Evolutionary conservation across 2,329 filamentous ascomycete species (phyloP), one percentile per base, ranked within the genome.

Genomic region (Aschersonia sp.): DNA sequence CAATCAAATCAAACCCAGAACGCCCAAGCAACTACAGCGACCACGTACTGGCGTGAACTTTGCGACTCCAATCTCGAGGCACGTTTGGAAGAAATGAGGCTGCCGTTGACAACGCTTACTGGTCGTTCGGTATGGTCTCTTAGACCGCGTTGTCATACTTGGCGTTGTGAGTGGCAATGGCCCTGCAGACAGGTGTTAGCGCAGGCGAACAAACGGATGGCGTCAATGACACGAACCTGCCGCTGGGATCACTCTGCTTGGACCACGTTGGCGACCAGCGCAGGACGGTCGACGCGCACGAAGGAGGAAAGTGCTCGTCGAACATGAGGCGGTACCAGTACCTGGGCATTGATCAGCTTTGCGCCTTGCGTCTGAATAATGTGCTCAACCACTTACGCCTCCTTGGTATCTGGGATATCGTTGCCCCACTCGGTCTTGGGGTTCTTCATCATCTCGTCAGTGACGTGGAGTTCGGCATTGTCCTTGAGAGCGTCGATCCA

Each of bases 301-400:
- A 83, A 49, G 82, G 77, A 44, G 92, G 92, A 78, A 97, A 98
- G 68, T 94, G 90, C 76, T 98, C 90, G 66, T 98, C 92, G 64
- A 97, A 98, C 90, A 98, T 97, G 64, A 72, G 76, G 59, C 92
- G 83, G 72, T 98, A 98, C 92, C 92, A 98, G 76, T 95, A 94
- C 44, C 81, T 84, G 56, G 37, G 9, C n/a, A 42, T 31, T 40
- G 22, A 22, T 46, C 30, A 49, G 45, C 1, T 30, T 43, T 29
- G 47, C 11, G 49, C 5, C 29, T 32, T 11, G 49, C 49, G 8
- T 31, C 3, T 43, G 22, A 8, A 9, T 2, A 31, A 30, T 10
- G 8, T 42, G 40, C n/a, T 43, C 30, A 11, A 14, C 30, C 14
- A 55, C 79, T 58, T 79, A 89, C 69, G 88, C 92, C 71, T 98